These are phyloP conservation scores for Areca catechu DNA, from an alignment of 176 grass and related monocot genomes.

Conservation along the genomic window DNA sequence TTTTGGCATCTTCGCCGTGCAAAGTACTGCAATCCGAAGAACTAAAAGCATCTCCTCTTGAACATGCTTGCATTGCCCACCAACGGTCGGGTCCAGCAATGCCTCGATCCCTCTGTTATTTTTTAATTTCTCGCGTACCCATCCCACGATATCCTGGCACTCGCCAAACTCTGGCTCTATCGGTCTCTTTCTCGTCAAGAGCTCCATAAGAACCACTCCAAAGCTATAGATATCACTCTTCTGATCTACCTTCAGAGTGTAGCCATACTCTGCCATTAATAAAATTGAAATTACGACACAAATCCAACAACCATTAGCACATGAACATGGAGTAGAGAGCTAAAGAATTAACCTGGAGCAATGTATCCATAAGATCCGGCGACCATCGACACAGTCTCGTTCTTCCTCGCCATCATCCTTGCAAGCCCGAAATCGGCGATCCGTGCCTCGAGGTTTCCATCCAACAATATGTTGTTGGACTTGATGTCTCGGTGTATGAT, in stretches of 20 bases:
- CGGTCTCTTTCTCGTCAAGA: constrained; percentile 53
- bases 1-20: constrained; percentile 67
- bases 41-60: constrained; percentile 94
- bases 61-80: constrained; percentile 58
- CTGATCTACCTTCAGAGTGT: constrained; percentile 94
- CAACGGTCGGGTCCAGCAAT: constrained; percentile 45
- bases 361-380: constrained; percentile 97
- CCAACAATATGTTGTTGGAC: constrained; percentile 90
- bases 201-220: constrained; percentile 92
- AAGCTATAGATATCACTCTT: constrained; percentile 99
- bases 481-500: constrained; percentile 95
- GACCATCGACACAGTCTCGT: constrained; percentile 66
- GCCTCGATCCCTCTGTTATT: constrained; percentile 46
- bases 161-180: constrained; percentile 81
- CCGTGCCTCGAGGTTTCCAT: constrained; percentile 61
- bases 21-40: constrained; percentile 80
- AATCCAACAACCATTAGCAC: too few relatives aligned
- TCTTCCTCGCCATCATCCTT: constrained; percentile 31
- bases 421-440: constrained; percentile 92
- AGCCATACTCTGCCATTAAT: constrained; percentile 62
- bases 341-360: constrained; percentile 46
- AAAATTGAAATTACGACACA: too few relatives aligned
- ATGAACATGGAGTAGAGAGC: too few relatives aligned
- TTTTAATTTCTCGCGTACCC: constrained; percentile 63
- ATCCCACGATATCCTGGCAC: constrained; percentile 68